Conservation (phyloP, 805 yeast genomes). For the Blastobotrys chiropterorum region DNA sequence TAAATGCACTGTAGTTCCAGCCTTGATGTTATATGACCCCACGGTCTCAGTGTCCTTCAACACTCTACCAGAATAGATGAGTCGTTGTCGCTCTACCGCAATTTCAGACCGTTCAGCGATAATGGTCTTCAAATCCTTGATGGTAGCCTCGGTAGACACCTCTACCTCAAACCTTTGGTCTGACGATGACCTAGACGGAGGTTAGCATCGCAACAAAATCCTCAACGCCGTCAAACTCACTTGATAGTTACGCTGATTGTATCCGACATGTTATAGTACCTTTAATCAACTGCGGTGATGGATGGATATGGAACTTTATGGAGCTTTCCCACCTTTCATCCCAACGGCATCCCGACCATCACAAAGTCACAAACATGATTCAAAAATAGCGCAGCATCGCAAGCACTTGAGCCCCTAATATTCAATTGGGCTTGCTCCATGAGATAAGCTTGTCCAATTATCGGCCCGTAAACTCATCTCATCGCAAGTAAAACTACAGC, state of each 20-base stretch:
- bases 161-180: slow-evolving; percentile 71
- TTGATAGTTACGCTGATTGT: neutral
- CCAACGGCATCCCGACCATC: neutral
- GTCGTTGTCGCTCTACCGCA: slow-evolving; percentile 74
- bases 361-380: too few species aligned
- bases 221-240: too few species aligned
- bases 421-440: too few species aligned
- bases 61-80: slow-evolving; percentile 91
- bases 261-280: slow-evolving; percentile 3
- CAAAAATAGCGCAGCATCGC: too few species aligned
- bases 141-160: slow-evolving; percentile 48
- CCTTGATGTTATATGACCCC: slow-evolving; percentile 69
- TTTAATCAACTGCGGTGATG: too few species aligned
- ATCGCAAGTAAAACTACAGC: too few species aligned
- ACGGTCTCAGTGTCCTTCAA: slow-evolving; percentile 77
- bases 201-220: neutral
- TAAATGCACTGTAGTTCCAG: slow-evolving; percentile 82
- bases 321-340: neutral
- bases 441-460: too few species aligned
- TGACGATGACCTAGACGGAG: slow-evolving; percentile 40
- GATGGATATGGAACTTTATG: neutral
- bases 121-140: slow-evolving; percentile 61
- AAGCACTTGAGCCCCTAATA: too few species aligned
- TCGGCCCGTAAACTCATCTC: too few species aligned
- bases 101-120: slow-evolving; percentile 57